Evolutionary conservation across 352 stramenopile genomes (phyloP).

Genomic region (Aphanomyces invadans): DNA sequence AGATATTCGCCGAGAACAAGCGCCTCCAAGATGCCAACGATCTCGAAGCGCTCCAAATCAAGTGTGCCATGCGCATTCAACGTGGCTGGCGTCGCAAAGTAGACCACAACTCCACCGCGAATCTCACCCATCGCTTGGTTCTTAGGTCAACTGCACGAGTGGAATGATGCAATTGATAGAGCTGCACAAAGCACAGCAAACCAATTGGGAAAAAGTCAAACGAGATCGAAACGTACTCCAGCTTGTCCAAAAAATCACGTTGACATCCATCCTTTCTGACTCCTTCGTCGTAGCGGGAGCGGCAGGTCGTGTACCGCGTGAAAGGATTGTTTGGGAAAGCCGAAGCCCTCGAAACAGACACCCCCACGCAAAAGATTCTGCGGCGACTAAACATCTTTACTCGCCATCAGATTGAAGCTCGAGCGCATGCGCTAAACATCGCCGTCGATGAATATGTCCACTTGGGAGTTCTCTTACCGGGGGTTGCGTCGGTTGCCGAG

Average conservation of each 20-base stretch:
- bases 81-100: conserved; percentile 22
- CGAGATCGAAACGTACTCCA: conserved; percentile 16
- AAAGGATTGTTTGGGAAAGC: conserved; percentile 19
- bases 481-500: neutral
- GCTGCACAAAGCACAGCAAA: conserved; percentile 16
- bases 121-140: no score
- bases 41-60: conserved; percentile 3
- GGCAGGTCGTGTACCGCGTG: neutral
- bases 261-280: no score
- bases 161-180: neutral
- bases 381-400: conserved; percentile 11
- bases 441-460: conserved; percentile 19
- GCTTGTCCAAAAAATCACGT: no score
- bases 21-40: conserved; percentile 17
- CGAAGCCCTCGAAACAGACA: conserved; percentile 19
- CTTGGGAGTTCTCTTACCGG: conserved; percentile 8
- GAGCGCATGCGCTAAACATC: neutral
- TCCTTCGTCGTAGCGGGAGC: conserved; percentile 15
- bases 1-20: conserved; percentile 21
- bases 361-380: neutral
- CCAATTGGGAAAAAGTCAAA: conserved; percentile 10
- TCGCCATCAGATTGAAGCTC: conserved; percentile 9
- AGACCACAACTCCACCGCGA: neutral
- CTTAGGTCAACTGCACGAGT: neutral
- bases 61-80: conserved; percentile 11